phyloP scores from a whole-genome alignment of 805 yeast genomes.

The Yarrowia sp. region DNA sequence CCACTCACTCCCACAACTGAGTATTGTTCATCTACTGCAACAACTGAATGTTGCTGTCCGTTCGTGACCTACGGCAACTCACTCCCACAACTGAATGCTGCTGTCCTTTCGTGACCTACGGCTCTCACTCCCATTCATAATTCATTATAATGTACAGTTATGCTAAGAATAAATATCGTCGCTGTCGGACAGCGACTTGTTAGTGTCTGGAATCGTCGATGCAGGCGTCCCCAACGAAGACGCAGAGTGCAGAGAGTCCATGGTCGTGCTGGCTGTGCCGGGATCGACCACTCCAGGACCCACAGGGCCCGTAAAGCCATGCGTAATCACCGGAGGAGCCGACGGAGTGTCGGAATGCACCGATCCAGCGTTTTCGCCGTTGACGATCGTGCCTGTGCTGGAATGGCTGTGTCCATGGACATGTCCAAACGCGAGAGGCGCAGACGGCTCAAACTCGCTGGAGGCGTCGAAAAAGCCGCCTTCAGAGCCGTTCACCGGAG shows the following conservation, averaged over 20 bases:
- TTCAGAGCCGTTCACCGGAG: not conserved
- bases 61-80: too few species aligned
- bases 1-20: too few species aligned
- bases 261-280: not conserved
- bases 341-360: not conserved
- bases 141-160: conserved; percentile 7
- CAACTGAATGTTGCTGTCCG: too few species aligned
- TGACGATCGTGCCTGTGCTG: not conserved
- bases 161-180: conserved; percentile 26
- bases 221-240: conserved; percentile 27
- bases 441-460: not conserved
- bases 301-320: not conserved
- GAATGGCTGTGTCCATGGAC: not conserved
- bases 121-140: too few species aligned
- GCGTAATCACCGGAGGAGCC: conserved; percentile 1
- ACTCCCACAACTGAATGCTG: too few species aligned
- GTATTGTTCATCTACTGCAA: too few species aligned
- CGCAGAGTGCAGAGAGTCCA: not conserved
- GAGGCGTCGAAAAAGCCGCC: not conserved
- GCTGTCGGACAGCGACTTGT: conserved; percentile 22
- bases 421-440: not conserved
- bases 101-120: too few species aligned
- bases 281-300: not conserved
- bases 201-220: conserved; percentile 3
- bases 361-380: too few species aligned